Base-by-base conservation (phyloP, 2,329 filamentous ascomycete species). In the Leptographium wingfieldii region DNA sequence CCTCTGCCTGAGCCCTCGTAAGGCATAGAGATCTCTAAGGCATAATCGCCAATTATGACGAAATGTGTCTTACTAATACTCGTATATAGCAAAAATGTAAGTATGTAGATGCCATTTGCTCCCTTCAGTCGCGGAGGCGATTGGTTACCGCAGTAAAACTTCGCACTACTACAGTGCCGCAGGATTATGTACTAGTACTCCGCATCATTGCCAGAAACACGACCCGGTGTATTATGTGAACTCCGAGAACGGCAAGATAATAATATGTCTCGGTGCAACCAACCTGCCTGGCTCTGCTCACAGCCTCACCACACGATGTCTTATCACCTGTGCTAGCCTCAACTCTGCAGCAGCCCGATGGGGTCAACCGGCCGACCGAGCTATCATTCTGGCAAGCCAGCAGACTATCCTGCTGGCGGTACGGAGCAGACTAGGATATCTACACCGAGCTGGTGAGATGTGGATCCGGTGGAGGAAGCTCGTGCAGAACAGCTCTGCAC, bases 1-100 rank as follows among this genome's bases (percentile, higher is more conserved):
- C 40, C 55, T 58, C 40, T 48, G 33, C 59, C 43, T 54, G 48
- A 53, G 55, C 60, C 55, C 57, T 57, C 12, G 33, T 59, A 55
- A 63, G 60, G 62, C 60, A 53, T 61, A 63, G n/a, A n/a, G n/a
- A n/a, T n/a, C n/a, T n/a, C n/a, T 59, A 55, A 63, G 60, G 62
- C 60, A 53, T 61, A 63, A 53, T 62, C 40, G 31, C 33, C 27
- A 55, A n/a, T 19, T 22, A 46, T 46, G 43, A 46, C 43, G 43
- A 19, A 43, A 43, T 14, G 6, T 43, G 40, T 35, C 33, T 35
- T 35, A 35, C 33, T 35, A 35, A 35, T 2, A 7, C 33, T 9
- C 33, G 2, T 11, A 35, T 10, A 9, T 31, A 35, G 22, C 22
- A 22, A 22, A 22, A 22, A 22, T 22, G 22, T 22, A 22, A 22